These are phyloP conservation scores for Camelina laxa DNA, from an alignment of 345 rosid genomes.

Conservation along the genomic window DNA sequence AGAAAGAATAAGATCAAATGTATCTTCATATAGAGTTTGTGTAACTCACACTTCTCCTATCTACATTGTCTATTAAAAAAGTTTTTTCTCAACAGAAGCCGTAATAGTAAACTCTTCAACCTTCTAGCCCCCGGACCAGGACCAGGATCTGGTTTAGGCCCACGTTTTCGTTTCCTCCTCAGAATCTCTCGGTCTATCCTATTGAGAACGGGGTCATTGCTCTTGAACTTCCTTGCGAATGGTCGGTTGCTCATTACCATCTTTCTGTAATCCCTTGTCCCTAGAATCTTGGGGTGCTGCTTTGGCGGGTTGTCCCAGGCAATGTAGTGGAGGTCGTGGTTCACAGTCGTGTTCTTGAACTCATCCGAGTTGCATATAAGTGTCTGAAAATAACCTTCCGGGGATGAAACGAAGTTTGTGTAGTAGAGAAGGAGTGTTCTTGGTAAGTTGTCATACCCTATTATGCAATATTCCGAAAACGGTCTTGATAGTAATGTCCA, in stretches of 20 bases:
- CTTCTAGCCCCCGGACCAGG: constrained; percentile 86
- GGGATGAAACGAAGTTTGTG: constrained; percentile 86
- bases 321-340: constrained; percentile 89
- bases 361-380: constrained; percentile 82
- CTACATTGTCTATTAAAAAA: constrained; percentile 76
- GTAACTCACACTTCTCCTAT: constrained; percentile 32
- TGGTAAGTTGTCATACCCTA: constrained; percentile 93
- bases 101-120: constrained; percentile 60
- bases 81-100: constrained; percentile 52
- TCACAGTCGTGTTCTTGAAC: constrained; percentile 77
- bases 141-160: constrained; percentile 45
- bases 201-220: constrained; percentile 66
- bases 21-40: constrained; percentile 12
- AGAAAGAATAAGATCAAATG: constrained; percentile 32
- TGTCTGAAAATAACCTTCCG: constrained; percentile 94
- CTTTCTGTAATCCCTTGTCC: constrained; percentile 65
- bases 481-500: constrained; percentile 92
- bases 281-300: constrained; percentile 79
- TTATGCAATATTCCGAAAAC: constrained; percentile 73
- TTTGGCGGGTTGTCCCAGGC: constrained; percentile 96
- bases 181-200: constrained; percentile 80
- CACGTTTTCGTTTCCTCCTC: constrained; percentile 46
- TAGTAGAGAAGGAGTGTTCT: constrained; percentile 89
- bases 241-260: constrained; percentile 80
- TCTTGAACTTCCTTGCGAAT: constrained; percentile 86